Percentiles rank a stretch among this genome's conserved stretches.
These are phyloP conservation scores for Coemansia asiatica DNA, from an alignment of 192 early-diverging fungal species.

Conservation along the genomic window DNA sequence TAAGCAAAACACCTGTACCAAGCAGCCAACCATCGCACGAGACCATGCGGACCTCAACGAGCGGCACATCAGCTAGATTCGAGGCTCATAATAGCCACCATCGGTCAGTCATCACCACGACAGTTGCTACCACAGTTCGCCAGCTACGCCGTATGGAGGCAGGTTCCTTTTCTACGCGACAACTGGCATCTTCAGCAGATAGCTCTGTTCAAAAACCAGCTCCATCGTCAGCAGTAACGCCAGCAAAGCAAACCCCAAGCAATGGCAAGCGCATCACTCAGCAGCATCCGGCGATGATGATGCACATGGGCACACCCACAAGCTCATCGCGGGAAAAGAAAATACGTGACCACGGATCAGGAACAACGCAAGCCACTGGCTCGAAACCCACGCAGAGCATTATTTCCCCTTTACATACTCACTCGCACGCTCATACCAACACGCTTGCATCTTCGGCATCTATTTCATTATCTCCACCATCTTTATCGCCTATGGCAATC, in stretches of 20 bases:
- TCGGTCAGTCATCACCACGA: not conserved
- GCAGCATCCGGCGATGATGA: no score
- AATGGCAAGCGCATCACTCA: not conserved
- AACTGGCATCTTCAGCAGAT: not conserved
- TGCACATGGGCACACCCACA: conserved; percentile 17
- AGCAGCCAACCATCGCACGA: not conserved
- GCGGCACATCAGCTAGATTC: not conserved
- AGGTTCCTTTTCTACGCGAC: not conserved
- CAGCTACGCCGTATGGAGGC: not conserved
- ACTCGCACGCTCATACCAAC: not conserved
- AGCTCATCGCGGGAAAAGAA: not conserved
- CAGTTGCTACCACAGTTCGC: not conserved
- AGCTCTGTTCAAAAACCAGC: not conserved
- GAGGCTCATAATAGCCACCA: not conserved
- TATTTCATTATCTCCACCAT: no score
- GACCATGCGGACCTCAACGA: not conserved
- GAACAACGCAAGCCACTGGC: not conserved
- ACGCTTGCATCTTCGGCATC: not conserved
- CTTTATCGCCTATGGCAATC: no score
- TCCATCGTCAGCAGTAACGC: not conserved
- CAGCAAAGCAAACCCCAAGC: not conserved
- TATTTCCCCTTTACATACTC: not conserved
- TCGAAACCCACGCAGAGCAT: not conserved
- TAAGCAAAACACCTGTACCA: not conserved
- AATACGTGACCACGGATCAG: not conserved